phyloP scores from a whole-genome alignment of 768 basidiomycete species.

The Kwoniella pini region DNA sequence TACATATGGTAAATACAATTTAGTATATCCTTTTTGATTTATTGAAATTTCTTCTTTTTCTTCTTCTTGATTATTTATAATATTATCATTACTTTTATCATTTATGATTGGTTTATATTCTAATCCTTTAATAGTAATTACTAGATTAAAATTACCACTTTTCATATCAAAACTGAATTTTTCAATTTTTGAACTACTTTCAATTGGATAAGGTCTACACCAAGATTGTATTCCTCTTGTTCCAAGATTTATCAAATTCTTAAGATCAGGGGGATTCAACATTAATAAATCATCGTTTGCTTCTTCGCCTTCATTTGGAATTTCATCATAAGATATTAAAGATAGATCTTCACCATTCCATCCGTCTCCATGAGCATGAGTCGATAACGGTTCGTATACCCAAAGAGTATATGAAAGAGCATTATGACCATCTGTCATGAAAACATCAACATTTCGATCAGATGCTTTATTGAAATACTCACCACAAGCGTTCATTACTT shows the following conservation, averaged over 20 bases:
- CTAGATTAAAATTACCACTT: slow-evolving; percentile 69
- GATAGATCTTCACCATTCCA: slow-evolving; percentile 60
- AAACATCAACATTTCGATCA: slow-evolving; percentile 65
- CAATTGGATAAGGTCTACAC: slow-evolving; percentile 77
- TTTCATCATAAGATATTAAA: slow-evolving; percentile 47
- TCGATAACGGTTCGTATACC: slow-evolving; percentile 71
- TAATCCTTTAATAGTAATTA: slow-evolving; percentile 58
- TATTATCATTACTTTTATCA: neutral
- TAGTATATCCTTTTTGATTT: slow-evolving; percentile 65
- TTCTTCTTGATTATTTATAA: neutral
- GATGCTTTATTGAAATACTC: slow-evolving; percentile 58
- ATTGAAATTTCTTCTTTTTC: slow-evolving; percentile 27
- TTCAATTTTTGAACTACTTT: slow-evolving; percentile 68
- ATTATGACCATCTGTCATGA: slow-evolving; percentile 78
- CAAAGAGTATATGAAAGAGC: slow-evolving; percentile 78
- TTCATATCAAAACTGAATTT: slow-evolving; percentile 75
- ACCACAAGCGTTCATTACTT: slow-evolving; percentile 59
- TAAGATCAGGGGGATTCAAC: slow-evolving; percentile 27
- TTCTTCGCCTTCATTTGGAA: neutral
- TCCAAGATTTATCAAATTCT: slow-evolving; percentile 57
- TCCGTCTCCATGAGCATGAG: slow-evolving; percentile 86
- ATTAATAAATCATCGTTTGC: slow-evolving; percentile 32
- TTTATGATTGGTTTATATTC: neutral
- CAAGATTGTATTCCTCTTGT: slow-evolving; percentile 83
- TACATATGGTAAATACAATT: slow-evolving; percentile 85